Evolutionary conservation across 352 stramenopile genomes (phyloP).

Genomic region (Phytophthora tentaculata): DNA sequence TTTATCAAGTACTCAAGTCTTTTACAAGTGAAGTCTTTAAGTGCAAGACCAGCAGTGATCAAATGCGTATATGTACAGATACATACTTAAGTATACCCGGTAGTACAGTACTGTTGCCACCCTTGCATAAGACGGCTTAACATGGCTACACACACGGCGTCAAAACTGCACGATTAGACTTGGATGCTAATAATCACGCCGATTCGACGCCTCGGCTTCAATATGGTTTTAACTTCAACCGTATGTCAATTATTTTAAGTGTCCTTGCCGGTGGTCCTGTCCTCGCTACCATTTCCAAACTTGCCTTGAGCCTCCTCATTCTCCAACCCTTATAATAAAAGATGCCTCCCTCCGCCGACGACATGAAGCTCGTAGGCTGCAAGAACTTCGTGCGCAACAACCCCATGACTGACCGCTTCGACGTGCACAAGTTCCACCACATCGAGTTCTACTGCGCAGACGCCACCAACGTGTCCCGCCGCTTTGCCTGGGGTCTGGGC

Average conservation of each 20-base stretch:
- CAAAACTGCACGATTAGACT: conserved; percentile 5
- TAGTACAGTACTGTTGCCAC: no score
- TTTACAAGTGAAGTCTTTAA: no score
- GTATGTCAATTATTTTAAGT: neutral
- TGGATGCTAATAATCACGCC: neutral
- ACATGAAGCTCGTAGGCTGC: conserved; percentile 72
- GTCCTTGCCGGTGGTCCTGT: conserved; percentile 1
- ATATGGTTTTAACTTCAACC: conserved; percentile 2
- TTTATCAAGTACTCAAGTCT: no score
- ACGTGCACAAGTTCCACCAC: conserved; percentile 85
- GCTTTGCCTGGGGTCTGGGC: conserved; percentile 88
- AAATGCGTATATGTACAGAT: no score
- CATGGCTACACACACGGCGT: neutral
- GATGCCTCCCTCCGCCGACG: conserved; percentile 17
- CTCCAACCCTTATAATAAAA: conserved; percentile 4
- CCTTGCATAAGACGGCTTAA: no score
- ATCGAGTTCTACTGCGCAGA: conserved; percentile 87
- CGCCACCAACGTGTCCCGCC: conserved; percentile 74
- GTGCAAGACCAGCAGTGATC: no score
- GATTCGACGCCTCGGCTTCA: conserved; percentile 1
- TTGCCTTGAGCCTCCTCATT: conserved; percentile 4
- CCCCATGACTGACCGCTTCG: conserved; percentile 77
- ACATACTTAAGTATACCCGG: no score
- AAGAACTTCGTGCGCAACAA: conserved; percentile 83
- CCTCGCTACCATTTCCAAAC: conserved; percentile 20